These are phyloP conservation scores for Coniferiporia weirii DNA, from an alignment of 1,284 basidiomycete species.

Conservation along the genomic window DNA sequence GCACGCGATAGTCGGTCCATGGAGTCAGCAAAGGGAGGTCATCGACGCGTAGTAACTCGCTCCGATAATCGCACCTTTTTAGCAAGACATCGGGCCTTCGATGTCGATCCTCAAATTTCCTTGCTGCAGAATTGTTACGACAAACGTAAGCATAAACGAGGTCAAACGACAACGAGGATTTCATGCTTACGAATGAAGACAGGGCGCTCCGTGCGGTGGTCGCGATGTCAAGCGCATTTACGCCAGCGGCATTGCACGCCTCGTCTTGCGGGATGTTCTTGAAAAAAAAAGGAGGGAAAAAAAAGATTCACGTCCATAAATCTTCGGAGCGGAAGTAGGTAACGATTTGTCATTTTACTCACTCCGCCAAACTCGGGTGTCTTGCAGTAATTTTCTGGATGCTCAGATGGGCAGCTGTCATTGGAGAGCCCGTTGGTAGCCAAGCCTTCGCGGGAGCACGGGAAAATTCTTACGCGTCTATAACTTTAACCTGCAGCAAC, in stretches of 20 bases:
- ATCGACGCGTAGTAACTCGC: not conserved
- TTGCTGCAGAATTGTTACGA: not conserved
- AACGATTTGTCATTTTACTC: not conserved
- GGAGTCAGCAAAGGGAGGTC: not conserved
- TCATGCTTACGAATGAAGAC: not conserved
- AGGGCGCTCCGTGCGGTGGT: not conserved
- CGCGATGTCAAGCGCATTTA: not conserved
- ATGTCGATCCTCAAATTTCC: not conserved
- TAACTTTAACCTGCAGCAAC: not conserved
- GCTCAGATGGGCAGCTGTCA: not conserved
- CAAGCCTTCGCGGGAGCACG: not conserved
- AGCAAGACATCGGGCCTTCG: not conserved
- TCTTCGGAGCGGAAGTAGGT: not conserved
- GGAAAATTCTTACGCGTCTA: not conserved
- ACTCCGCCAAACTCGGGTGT: not conserved
- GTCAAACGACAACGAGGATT: not conserved
- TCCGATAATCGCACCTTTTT: not conserved
- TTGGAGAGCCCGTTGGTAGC: not conserved
- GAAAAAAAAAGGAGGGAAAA: not conserved
- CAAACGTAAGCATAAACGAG: not conserved
- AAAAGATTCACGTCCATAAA: not conserved
- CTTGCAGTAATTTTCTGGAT: slow-evolving; percentile 1
- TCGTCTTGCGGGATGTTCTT: not conserved
- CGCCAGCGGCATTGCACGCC: not conserved
- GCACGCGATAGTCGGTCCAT: too few species aligned